A percentile compares a stretch with the other conserved stretches of the same genome.
phyloP scores from a whole-genome alignment of 164 flowering plant genomes.

The Berberis vulgaris region DNA sequence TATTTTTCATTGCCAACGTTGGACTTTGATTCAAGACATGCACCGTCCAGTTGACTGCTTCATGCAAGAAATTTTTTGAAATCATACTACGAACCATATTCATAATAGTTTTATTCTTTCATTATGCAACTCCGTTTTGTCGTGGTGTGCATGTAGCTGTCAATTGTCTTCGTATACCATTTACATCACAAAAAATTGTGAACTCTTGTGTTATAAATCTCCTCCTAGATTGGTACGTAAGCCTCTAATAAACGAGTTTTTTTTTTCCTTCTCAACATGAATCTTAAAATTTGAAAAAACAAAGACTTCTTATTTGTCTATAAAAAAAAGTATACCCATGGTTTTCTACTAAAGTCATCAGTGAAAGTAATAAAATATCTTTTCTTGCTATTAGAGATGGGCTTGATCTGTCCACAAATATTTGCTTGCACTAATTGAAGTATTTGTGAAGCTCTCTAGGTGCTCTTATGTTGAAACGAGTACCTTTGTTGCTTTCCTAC shows the following conservation, averaged over 20 bases:
- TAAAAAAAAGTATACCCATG: not conserved
- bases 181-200: not conserved
- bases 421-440: not conserved
- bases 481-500: slow-evolving; percentile 1
- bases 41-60: not conserved
- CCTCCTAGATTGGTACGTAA: not conserved
- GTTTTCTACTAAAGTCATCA: not conserved
- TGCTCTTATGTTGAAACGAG: not conserved
- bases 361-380: not conserved
- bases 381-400: slow-evolving; percentile 2
- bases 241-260: not conserved
- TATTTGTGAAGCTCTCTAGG: not conserved
- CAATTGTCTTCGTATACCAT: not conserved
- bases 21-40: not conserved
- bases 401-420: not conserved
- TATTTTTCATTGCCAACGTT: no score
- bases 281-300: not conserved
- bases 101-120: not conserved
- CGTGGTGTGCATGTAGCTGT: not conserved
- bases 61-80: not conserved
- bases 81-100: no score
- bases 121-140: not conserved
- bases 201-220: not conserved
- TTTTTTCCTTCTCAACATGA: not conserved
- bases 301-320: not conserved